Evolutionary conservation across 148 eudicot species (phyloP).

Genomic region (Rhododendron mucronatum): DNA sequence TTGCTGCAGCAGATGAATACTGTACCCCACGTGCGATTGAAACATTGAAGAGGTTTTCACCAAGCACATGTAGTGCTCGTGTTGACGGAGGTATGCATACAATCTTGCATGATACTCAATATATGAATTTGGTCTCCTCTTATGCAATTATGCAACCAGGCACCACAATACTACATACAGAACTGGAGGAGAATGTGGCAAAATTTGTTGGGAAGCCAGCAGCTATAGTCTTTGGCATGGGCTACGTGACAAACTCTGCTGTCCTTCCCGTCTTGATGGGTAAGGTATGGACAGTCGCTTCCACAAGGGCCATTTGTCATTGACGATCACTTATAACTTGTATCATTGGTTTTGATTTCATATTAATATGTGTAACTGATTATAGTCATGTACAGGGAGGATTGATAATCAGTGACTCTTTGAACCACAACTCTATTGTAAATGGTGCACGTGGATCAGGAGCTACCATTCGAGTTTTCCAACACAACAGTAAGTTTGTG

Average conservation of each 20-base stretch:
- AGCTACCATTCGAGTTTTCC: slow-evolving; percentile 79
- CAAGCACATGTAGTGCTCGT: slow-evolving; percentile 86
- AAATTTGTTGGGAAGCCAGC: slow-evolving; percentile 88
- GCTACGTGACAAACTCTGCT: slow-evolving; percentile 91
- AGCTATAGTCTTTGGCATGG: slow-evolving; percentile 89
- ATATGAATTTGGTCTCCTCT: slow-evolving; percentile 6
- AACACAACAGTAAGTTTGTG: slow-evolving; percentile 80
- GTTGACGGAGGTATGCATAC: slow-evolving; percentile 75
- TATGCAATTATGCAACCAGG: slow-evolving; percentile 43
- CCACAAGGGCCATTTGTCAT: background rate
- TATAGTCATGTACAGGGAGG: slow-evolving; percentile 64
- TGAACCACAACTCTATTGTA: slow-evolving; percentile 93
- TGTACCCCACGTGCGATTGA: slow-evolving; percentile 90
- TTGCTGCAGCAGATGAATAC: slow-evolving; percentile 96
- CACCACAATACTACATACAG: slow-evolving; percentile 61
- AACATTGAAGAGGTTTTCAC: slow-evolving; percentile 59
- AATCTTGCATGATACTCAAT: background rate
- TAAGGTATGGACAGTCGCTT: slow-evolving; percentile 44
- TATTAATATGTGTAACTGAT: background rate
- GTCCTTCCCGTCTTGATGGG: slow-evolving; percentile 86
- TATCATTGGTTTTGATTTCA: background rate
- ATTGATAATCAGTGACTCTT: slow-evolving; percentile 87
- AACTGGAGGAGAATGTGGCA: slow-evolving; percentile 86
- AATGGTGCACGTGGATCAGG: slow-evolving; percentile 99
- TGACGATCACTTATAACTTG: background rate